Percentiles rank a stretch among this genome's conserved stretches.
These are phyloP conservation scores for Mycena alexandri DNA, from an alignment of 768 basidiomycete genomes.

Conservation along the genomic window DNA sequence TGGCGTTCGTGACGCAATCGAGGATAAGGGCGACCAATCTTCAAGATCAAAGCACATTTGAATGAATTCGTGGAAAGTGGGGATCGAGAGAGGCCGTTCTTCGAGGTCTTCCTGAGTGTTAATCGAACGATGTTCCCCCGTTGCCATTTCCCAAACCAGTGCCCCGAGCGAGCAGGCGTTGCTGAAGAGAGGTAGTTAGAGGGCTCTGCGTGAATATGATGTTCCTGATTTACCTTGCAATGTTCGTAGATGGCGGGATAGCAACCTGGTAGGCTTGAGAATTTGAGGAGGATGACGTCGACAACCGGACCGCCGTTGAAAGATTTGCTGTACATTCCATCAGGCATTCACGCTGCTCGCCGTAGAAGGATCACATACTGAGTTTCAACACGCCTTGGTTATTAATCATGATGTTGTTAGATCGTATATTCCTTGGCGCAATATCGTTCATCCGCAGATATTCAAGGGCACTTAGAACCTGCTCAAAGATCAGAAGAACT, in stretches of 20 bases:
- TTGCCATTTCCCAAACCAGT: conserved; percentile 65
- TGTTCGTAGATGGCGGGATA: not conserved
- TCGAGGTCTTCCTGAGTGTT: not conserved
- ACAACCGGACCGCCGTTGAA: not conserved
- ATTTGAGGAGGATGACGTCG: not conserved
- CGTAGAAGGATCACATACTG: conserved; percentile 49
- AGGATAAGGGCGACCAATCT: conserved; percentile 46
- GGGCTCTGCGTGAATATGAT: not conserved
- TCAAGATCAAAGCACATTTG: conserved; percentile 41
- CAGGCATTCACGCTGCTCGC: too few species aligned
- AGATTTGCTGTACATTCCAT: conserved; percentile 34
- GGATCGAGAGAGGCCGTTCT: not conserved
- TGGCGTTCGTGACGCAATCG: conserved; percentile 54
- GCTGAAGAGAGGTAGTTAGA: conserved; percentile 30
- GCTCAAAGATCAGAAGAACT: not conserved
- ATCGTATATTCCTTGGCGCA: conserved; percentile 66
- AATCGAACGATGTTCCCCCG: conserved; percentile 61
- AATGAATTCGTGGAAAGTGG: conserved; percentile 38
- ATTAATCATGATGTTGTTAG: conserved; percentile 67
- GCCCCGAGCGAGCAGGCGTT: conserved; percentile 66
- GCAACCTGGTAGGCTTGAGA: not conserved
- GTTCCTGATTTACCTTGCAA: not conserved
- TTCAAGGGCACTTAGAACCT: conserved; percentile 62
- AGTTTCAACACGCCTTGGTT: conserved; percentile 62
- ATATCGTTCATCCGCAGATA: conserved; percentile 60